These are phyloP conservation scores for Biscogniauxia sp. DNA, from an alignment of 2,329 filamentous ascomycete species.

Conservation along the genomic window DNA sequence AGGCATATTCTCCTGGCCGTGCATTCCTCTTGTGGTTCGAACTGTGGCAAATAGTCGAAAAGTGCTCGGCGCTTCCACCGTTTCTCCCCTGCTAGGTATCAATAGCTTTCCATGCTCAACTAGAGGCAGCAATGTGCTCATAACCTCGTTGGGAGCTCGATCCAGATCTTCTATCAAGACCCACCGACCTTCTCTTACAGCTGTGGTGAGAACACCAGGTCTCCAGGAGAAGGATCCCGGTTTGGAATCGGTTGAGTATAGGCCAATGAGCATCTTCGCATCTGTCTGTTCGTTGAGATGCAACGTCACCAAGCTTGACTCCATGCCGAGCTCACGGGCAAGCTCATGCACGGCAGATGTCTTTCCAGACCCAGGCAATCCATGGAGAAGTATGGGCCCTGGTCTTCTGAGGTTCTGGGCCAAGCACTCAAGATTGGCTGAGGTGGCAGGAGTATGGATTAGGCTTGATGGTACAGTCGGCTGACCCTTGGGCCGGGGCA, in stretches of 20 bases:
- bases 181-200: conserved; percentile 92
- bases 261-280: conserved; percentile 90
- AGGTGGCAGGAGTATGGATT: conserved; percentile 70
- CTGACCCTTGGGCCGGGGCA: conserved; percentile 60
- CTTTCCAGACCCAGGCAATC: conserved; percentile 85
- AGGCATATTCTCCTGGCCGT: conserved; percentile 65
- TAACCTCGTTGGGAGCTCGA: conserved; percentile 88
- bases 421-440: conserved; percentile 67
- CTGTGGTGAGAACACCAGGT: conserved; percentile 88
- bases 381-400: conserved; percentile 76
- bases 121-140: conserved; percentile 87
- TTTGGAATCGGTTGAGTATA: conserved; percentile 86
- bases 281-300: conserved; percentile 98
- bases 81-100: conserved; percentile 85
- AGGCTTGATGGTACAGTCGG: conserved; percentile 49
- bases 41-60: conserved; percentile 94
- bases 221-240: conserved; percentile 92
- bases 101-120: conserved; percentile 90
- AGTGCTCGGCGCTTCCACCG: conserved; percentile 74
- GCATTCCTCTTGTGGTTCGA: conserved; percentile 69
- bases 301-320: conserved; percentile 82
- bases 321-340: conserved; percentile 74
- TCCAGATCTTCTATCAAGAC: conserved; percentile 96
- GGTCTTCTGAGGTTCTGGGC: conserved; percentile 64
- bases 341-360: conserved; percentile 81